These are phyloP conservation scores for Trichoderma sp. DNA, from an alignment of 2,329 filamentous ascomycete species.

Conservation along the genomic window DNA sequence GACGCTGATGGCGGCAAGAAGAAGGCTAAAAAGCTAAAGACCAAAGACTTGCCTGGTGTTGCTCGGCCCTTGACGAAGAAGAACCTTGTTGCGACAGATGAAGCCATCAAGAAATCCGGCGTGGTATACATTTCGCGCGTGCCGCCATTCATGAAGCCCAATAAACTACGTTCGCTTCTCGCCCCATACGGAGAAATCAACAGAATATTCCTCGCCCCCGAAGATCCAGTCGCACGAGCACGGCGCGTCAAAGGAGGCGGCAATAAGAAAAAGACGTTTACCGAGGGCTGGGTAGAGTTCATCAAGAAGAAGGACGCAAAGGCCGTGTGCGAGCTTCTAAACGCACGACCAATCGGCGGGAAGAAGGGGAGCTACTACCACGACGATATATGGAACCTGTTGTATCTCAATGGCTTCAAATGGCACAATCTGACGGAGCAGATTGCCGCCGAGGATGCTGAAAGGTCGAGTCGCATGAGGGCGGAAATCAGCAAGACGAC, in stretches of 20 bases:
- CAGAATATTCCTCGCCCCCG: conserved; percentile 75
- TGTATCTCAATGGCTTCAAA: conserved; percentile 80
- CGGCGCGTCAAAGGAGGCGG: conserved; percentile 69
- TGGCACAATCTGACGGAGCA: conserved; percentile 74
- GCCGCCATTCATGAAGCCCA: conserved; percentile 84
- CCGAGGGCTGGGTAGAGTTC: conserved; percentile 86
- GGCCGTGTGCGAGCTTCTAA: conserved; percentile 69
- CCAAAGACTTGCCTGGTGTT: conserved; percentile 43
- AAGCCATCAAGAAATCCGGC: conserved; percentile 68
- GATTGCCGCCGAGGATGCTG: conserved; percentile 77
- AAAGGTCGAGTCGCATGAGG: conserved; percentile 69
- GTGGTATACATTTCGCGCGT: conserved; percentile 81
- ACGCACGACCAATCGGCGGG: conserved; percentile 73
- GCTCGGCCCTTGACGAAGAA: conserved; percentile 60
- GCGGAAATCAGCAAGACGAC: conserved; percentile 73
- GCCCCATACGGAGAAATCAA: conserved; percentile 72
- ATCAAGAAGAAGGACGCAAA: conserved; percentile 72
- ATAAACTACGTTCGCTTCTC: conserved; percentile 71
- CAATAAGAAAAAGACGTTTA: conserved; percentile 79
- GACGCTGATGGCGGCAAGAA: conserved; percentile 20
- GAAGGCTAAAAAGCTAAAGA: conserved; percentile 29
- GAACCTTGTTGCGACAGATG: conserved; percentile 63
- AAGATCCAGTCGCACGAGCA: conserved; percentile 64
- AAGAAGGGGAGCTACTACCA: conserved; percentile 82
- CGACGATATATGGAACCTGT: conserved; percentile 82